Percentiles rank a stretch among this genome's conserved stretches.
Evolutionary conservation across 31 red algal genomes (phyloP).

Genomic region (Endocladia muricata): DNA sequence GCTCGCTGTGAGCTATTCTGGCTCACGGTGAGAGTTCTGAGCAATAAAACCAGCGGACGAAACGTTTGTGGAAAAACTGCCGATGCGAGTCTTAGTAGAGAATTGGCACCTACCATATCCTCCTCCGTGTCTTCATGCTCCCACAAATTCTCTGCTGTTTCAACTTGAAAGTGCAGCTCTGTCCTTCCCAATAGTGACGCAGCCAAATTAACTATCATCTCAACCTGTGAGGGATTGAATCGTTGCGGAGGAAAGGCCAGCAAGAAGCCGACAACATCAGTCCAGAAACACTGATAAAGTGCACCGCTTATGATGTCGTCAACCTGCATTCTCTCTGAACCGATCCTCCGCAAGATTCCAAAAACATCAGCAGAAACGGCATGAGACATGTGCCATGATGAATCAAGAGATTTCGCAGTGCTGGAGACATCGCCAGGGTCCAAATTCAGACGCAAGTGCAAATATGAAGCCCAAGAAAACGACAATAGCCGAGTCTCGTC

Average conservation of each 20-base stretch:
- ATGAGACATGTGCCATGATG: slow-evolving; percentile 29
- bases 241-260: slow-evolving; percentile 41
- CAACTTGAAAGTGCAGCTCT: background rate
- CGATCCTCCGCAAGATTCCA: slow-evolving; percentile 20
- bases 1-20: slow-evolving; percentile 22
- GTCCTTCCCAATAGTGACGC: slow-evolving; percentile 20
- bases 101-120: slow-evolving; percentile 22
- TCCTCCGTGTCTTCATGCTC: slow-evolving; percentile 4
- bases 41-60: slow-evolving; percentile 42
- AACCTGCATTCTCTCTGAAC: background rate
- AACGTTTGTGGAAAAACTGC: slow-evolving; percentile 51
- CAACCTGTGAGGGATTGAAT: slow-evolving; percentile 32
- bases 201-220: slow-evolving; percentile 36
- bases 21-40: slow-evolving; percentile 27
- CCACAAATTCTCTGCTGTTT: slow-evolving; percentile 39
- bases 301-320: slow-evolving; percentile 22
- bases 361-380: slow-evolving; percentile 33
- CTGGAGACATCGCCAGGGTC: too few species aligned
- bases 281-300: slow-evolving; percentile 43
- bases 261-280: slow-evolving; percentile 47
- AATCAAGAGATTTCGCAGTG: too few species aligned
- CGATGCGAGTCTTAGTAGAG: slow-evolving; percentile 40
- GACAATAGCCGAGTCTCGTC: slow-evolving; percentile 33
- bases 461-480: slow-evolving; percentile 50
- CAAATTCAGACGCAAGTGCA: slow-evolving; percentile 10